These are phyloP conservation scores for Fusarium neocosmosporiellum DNA, from an alignment of 2,329 filamentous ascomycete species.

Conservation along the genomic window DNA sequence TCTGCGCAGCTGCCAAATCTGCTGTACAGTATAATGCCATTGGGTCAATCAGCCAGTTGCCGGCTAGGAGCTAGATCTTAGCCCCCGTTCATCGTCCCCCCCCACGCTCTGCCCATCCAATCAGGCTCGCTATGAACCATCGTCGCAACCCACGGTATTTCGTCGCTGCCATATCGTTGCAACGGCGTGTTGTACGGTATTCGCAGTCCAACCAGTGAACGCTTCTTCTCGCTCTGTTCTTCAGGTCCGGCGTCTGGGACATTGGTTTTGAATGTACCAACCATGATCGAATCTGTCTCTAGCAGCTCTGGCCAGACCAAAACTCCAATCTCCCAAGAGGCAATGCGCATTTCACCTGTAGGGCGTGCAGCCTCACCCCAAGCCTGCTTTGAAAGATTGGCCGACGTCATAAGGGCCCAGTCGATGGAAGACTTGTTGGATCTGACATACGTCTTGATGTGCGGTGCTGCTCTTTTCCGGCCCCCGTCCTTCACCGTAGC, in stretches of 20 bases:
- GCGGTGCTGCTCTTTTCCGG: constrained; percentile 78
- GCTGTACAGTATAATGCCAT: constrained; percentile 22
- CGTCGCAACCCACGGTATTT: constrained; percentile 83
- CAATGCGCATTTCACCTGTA: constrained; percentile 73
- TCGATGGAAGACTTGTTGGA: constrained; percentile 71
- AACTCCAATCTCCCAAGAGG: constrained; percentile 87
- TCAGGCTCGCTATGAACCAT: constrained; percentile 70
- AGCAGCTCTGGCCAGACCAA: constrained; percentile 80
- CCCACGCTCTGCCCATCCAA: constrained; percentile 62
- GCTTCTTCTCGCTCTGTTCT: constrained; percentile 33
- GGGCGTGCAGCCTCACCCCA: constrained; percentile 77
- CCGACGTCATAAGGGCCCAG: constrained; percentile 90
- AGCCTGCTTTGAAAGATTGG: constrained; percentile 90
- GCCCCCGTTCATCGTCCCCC: constrained; percentile 10
- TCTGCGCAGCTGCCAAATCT: constrained; percentile 2
- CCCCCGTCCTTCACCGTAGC: constrained; percentile 60
- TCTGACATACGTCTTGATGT: constrained; percentile 90
- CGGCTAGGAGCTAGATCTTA: neutral
- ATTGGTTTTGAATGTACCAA: constrained; percentile 75
- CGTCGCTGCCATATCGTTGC: constrained; percentile 68
- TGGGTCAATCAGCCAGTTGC: constrained; percentile 9
- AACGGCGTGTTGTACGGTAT: constrained; percentile 88
- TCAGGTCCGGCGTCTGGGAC: constrained; percentile 50
- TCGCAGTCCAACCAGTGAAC: constrained; percentile 72
- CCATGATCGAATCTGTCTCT: constrained; percentile 66